Evolutionary conservation across 768 basidiomycete genomes (phyloP).

Genomic region (Albatrellus ellisii): DNA sequence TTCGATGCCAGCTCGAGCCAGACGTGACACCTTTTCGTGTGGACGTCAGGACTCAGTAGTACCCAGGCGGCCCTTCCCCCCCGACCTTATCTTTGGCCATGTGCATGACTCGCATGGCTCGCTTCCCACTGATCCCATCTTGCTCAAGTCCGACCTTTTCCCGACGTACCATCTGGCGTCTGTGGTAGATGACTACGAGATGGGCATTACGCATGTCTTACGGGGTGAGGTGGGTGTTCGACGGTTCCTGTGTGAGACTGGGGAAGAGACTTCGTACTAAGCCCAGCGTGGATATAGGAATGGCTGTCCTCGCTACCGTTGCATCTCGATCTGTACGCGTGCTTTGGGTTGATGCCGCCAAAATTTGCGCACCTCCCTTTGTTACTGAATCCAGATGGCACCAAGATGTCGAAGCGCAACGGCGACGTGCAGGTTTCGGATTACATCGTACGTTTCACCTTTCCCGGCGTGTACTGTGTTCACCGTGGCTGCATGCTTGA

Average conservation of each 20-base stretch:
- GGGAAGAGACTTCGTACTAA: background rate
- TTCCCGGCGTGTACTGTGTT: background rate
- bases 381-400: slow-evolving; percentile 78
- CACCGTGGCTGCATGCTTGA: background rate
- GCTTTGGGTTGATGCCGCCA: slow-evolving; percentile 58
- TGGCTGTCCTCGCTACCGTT: slow-evolving; percentile 91
- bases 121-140: slow-evolving; percentile 77
- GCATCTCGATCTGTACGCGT: slow-evolving; percentile 81
- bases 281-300: slow-evolving; percentile 43
- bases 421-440: slow-evolving; percentile 81
- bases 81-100: slow-evolving; percentile 67
- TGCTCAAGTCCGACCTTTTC: slow-evolving; percentile 85
- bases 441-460: slow-evolving; percentile 48
- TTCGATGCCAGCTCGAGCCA: slow-evolving; percentile 3
- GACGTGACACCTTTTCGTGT: slow-evolving; percentile 1
- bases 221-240: slow-evolving; percentile 65
- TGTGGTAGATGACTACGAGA: slow-evolving; percentile 90
- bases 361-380: slow-evolving; percentile 87
- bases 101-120: slow-evolving; percentile 67
- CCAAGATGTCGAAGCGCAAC: slow-evolving; percentile 90
- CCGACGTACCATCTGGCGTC: slow-evolving; percentile 96
- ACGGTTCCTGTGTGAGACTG: background rate
- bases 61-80: slow-evolving; percentile 31
- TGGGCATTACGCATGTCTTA: slow-evolving; percentile 93
- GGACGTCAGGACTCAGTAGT: slow-evolving; percentile 43